phyloP scores from a whole-genome alignment of 1,284 basidiomycete genomes.

The Ceratobasidium sp. region DNA sequence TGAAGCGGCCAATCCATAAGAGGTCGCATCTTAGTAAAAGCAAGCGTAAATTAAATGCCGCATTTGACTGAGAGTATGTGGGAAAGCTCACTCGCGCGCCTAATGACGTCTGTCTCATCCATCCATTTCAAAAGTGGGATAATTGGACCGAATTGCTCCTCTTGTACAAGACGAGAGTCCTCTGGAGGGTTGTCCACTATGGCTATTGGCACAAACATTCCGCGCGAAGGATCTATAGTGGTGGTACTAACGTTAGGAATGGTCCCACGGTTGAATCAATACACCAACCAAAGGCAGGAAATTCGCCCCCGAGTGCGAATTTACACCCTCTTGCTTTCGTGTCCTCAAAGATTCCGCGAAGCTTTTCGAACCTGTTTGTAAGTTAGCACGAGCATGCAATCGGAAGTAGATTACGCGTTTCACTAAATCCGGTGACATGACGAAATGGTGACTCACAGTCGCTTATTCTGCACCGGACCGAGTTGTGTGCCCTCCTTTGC shows the following conservation, averaged over 20 bases:
- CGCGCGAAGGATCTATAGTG: neutral
- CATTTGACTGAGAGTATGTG: neutral
- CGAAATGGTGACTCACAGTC: slow-evolving; percentile 11
- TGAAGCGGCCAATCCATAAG: slow-evolving; percentile 33
- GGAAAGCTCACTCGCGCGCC: slow-evolving; percentile 18
- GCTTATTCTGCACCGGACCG: slow-evolving; percentile 43
- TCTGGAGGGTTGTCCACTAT: slow-evolving; percentile 42
- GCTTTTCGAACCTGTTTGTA: slow-evolving; percentile 26
- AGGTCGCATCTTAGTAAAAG: slow-evolving; percentile 8
- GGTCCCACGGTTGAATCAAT: neutral
- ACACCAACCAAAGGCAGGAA: neutral
- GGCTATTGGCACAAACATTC: slow-evolving; percentile 34
- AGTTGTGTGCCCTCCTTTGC: slow-evolving; percentile 22
- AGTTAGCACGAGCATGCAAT: neutral
- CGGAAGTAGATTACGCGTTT: too few relatives aligned
- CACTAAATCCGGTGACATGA: neutral
- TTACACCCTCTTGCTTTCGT: slow-evolving; percentile 12
- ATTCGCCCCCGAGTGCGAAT: slow-evolving; percentile 39
- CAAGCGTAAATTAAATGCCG: neutral
- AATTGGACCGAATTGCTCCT: slow-evolving; percentile 43
- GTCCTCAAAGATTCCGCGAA: slow-evolving; percentile 26
- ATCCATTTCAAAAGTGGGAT: slow-evolving; percentile 35
- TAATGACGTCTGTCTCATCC: slow-evolving; percentile 33
- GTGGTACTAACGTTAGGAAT: too few relatives aligned
- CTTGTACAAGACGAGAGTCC: slow-evolving; percentile 23